Evolutionary conservation across 2,329 filamentous ascomycete genomes (phyloP), one percentile per base, ranked within the genome.

Genomic region (Emmonsiellopsis sp.): DNA sequence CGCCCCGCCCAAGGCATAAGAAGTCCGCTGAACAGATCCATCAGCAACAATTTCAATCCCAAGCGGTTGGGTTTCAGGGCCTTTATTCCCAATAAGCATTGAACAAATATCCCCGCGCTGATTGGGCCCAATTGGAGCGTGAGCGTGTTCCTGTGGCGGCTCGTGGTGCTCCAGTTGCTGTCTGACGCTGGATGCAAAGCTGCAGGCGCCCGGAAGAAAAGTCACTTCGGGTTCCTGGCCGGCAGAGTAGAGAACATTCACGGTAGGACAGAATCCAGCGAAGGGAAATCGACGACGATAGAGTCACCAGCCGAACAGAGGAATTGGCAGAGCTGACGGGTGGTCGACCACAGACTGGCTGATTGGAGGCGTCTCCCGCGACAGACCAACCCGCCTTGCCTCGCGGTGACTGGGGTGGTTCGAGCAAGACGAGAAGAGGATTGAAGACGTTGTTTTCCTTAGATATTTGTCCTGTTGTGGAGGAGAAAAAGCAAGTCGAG

Each of bases 151-250:
- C 37, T 41, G 38, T 43, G 49, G 38, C 38, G n/a, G 49, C 26
- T 51, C 38, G 37, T 51, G 38, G 49, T 34, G 49, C 49, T 37
- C 38, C 34, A 51, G 20, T 35, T 40, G 46, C 38, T 50, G 46
- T 31, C 48, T 42, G 7, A 50, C 20, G 10, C n/a, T 37, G 20
- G 37, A 35, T 50, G 40, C 37, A 16, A 7, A 41, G 20, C 35
- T 50, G 49, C 38, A 34, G 30, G 20, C 11, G 26, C 11, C 49
- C 37, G 38, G 1, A n/a, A 43, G 30, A 9, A 51, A 10, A 16
- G 15, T 43, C 49, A 11, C 37, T 34, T 31, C 34, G 15, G 7
- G 26, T 16, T 13, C 37, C 26, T 43, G 49, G 11, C n/a, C 15
- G 20, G 30, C 32, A 43, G 15, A 35, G 34, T 26, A 16, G 10